Base-by-base conservation (phyloP, 78 protist genomes). In the Dictyostelium purpureum region DNA sequence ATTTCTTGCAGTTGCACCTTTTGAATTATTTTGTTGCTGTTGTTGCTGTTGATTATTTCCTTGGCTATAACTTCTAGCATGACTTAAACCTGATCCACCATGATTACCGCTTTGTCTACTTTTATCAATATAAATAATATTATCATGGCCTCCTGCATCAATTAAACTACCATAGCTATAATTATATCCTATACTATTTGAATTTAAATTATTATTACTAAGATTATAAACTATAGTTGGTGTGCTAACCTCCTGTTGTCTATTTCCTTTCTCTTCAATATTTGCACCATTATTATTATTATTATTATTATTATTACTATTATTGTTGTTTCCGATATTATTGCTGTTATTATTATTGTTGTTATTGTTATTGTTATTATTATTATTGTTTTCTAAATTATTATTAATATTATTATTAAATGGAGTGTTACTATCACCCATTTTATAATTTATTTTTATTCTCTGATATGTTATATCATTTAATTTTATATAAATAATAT, bases 101-200 rank as follows among this genome's bases (percentile, higher is more conserved):
- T 38, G 4, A 33, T 16, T 19, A 66, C 7, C 18, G 12, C 52
- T 47, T 47, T 16, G 31, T 67, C 75, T 67, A 67, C 43, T 38
- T 9, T 40, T 67, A 67, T 67, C 75, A 37, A 67, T 67, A 6
- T 37, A 37, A 21, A 67, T 67, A 21, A 67, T 40, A 21, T 67
- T 67, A 67, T 61, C 69, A 31, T 61, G 37, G 12, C 37, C 37
- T 7, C 69, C 69, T 31, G 42, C 69, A 31, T 61, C 69, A 26
- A 61, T 40, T 61, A 61, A 61, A 61, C 69, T 61, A 61, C 69
- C 69, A 61, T 61, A 61, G 31, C 69, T 61, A 61, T 61, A 19
- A 61, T 61, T 61, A 61, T 61, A 61, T 31, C 24, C 31, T n/a
- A 61, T 61, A 61, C 19, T 14, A 4, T 35, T 31, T 31, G 24